Percentiles rank a stretch among this genome's conserved stretches.
Conservation (phyloP, 2,329 filamentous ascomycete species). For the Orbilia brochopaga region DNA sequence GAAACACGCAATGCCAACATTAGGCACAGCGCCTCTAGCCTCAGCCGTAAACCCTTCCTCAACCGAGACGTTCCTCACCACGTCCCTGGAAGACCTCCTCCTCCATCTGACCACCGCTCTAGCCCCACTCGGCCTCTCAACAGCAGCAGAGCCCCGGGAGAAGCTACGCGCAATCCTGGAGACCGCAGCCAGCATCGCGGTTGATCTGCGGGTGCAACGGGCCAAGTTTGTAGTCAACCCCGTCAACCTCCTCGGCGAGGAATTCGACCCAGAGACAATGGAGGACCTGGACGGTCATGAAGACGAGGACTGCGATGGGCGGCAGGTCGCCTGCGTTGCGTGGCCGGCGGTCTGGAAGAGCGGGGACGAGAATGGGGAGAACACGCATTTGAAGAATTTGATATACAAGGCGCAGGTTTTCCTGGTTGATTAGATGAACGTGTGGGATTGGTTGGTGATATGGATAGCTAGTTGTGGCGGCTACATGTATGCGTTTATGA, state of each 20-base stretch:
- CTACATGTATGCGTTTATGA: not conserved
- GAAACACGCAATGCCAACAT: slow-evolving; percentile 40
- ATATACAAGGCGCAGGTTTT: slow-evolving; percentile 51
- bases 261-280: slow-evolving; percentile 44
- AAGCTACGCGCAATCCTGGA: slow-evolving; percentile 43
- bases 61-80: slow-evolving; percentile 35
- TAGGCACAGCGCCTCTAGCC: slow-evolving; percentile 25
- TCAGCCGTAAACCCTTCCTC: slow-evolving; percentile 20
- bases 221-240: slow-evolving; percentile 36
- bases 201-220: slow-evolving; percentile 45
- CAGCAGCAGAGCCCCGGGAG: slow-evolving; percentile 40
- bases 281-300: slow-evolving; percentile 46
- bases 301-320: slow-evolving; percentile 40
- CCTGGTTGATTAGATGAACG: slow-evolving; percentile 24
- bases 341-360: slow-evolving; percentile 51
- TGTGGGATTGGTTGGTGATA: not conserved
- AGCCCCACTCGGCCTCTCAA: slow-evolving; percentile 40
- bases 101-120: slow-evolving; percentile 37
- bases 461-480: not conserved
- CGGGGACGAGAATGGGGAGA: slow-evolving; percentile 47
- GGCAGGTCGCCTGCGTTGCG: slow-evolving; percentile 43
- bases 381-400: slow-evolving; percentile 50
- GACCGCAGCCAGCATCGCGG: slow-evolving; percentile 31
- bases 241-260: slow-evolving; percentile 31
- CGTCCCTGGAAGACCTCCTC: slow-evolving; percentile 41